Conservation (phyloP, 1,284 basidiomycete species). For the Trametes sp. region DNA sequence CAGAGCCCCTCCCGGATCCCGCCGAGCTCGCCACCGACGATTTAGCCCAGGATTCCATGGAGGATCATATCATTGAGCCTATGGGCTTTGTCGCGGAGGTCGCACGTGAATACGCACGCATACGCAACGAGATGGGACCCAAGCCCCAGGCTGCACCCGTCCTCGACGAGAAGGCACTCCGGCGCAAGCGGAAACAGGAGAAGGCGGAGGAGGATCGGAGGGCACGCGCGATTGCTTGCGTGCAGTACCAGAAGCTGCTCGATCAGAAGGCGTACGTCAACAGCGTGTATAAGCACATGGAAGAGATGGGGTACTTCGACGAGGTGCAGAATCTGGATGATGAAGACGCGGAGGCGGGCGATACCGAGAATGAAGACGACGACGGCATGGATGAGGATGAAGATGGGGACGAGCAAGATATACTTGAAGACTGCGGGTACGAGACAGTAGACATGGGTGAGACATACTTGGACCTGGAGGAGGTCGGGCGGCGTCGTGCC, state of each 20-base stretch:
- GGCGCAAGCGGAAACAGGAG: neutral
- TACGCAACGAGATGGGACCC: neutral
- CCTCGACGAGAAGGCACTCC: neutral
- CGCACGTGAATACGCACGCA: slow-evolving; percentile 9
- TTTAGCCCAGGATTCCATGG: neutral
- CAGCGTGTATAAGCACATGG: neutral
- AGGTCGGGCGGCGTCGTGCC: too few relatives aligned
- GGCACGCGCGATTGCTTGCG: neutral
- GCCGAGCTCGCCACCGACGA: neutral
- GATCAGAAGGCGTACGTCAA: neutral
- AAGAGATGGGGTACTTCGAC: slow-evolving; percentile 3
- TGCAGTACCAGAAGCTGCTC: slow-evolving; percentile 8
- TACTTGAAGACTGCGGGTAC: too few relatives aligned
- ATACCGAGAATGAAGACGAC: neutral
- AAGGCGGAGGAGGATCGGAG: neutral
- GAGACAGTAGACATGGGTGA: too few relatives aligned
- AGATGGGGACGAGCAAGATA: neutral
- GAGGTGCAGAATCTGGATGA: neutral
- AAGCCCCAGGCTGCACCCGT: neutral
- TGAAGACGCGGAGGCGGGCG: neutral
- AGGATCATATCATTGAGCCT: slow-evolving; percentile 4
- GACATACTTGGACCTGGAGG: too few relatives aligned
- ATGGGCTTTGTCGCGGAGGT: neutral
- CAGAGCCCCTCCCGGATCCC: neutral
- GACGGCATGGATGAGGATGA: neutral